Evolutionary conservation across 805 yeast genomes (phyloP), one percentile per base, ranked within the genome.

Genomic region (Metschnikowia hibisci): DNA sequence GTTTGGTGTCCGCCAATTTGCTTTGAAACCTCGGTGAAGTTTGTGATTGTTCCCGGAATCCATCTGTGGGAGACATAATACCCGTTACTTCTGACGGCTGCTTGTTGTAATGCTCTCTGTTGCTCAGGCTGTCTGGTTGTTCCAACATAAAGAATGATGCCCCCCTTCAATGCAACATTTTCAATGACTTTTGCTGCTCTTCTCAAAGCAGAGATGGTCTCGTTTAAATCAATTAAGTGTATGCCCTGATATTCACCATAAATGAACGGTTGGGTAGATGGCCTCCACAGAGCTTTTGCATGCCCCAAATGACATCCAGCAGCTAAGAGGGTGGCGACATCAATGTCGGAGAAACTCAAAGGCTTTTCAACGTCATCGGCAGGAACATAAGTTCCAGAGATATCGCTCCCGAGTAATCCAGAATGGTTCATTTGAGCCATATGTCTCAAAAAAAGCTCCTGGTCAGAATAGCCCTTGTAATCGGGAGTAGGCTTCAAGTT

Each of bases 271-370:
- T 89, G 91, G 40, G 90, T 87, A 22, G 84, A 76, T 8, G 89
- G 81, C 54, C 95, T 80, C 79, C 82, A 84, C 48, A 83, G 70
- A 3, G 84, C 71, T 28, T 80, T 83, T n/a, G 96, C 77, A 55
- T 91, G 97, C 23, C 99, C 99, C 53, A 93, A 70, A 63, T 93
- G 99, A 35, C 91, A 91, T 41, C 96, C 97, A 0, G 97, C 87
- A 3, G 96, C 91, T 63, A 91, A 62, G 41, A 93, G 73, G 44
- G 80, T 80, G 25, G 87, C 70, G 29, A 89, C 70, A 2, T 91
- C 74, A 10, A 87, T 60, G 44, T 85, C 78, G 16, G 74, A 64
- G 16, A 80, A 69, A 11, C 70, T 54, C 28, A 76, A 68, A 13
- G 96, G 96, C 18, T 71, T 65, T 34, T 71, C 69, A 25, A 82